These are phyloP conservation scores for Nyctanthes arbortristis DNA, from an alignment of 257 asterid species.

Conservation along the genomic window DNA sequence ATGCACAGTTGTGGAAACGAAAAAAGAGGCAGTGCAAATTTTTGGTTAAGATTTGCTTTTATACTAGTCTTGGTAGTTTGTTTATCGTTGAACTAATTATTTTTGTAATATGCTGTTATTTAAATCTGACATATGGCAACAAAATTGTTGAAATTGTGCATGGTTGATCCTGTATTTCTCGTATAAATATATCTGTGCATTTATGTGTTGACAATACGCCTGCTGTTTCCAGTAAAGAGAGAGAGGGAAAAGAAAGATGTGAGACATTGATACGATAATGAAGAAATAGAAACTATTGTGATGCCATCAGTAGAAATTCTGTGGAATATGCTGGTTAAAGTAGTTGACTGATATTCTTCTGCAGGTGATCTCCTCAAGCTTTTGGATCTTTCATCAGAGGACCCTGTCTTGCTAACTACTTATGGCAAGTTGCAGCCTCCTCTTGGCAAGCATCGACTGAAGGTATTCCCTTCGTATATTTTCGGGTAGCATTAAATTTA, in stretches of 20 bases:
- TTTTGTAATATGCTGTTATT: no score
- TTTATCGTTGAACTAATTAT: no score
- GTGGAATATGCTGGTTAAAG: slow-evolving; percentile 15
- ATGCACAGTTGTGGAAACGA: not conserved
- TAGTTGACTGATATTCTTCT: slow-evolving; percentile 17
- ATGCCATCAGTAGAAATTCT: slow-evolving; percentile 17
- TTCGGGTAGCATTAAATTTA: slow-evolving; percentile 4
- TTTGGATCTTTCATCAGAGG: slow-evolving; percentile 69
- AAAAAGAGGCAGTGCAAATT: not conserved
- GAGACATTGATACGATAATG: no score
- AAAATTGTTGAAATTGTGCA: no score
- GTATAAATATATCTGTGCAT: no score
- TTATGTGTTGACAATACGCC: no score
- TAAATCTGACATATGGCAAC: no score
- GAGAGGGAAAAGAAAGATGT: no score
- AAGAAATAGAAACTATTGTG: no score
- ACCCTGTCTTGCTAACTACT: slow-evolving; percentile 60
- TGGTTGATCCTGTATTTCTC: no score
- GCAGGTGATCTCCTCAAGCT: slow-evolving; percentile 86
- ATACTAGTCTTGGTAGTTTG: not conserved
- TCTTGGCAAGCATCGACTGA: slow-evolving; percentile 85
- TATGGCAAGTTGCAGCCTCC: slow-evolving; percentile 93
- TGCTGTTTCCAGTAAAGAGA: no score
- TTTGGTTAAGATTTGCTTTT: not conserved
- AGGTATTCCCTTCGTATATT: slow-evolving; percentile 53